Evolutionary conservation across 371 early-diverging fungal species (phyloP), one percentile per base, ranked within the genome.

Genomic region (Mucor mucedo): DNA sequence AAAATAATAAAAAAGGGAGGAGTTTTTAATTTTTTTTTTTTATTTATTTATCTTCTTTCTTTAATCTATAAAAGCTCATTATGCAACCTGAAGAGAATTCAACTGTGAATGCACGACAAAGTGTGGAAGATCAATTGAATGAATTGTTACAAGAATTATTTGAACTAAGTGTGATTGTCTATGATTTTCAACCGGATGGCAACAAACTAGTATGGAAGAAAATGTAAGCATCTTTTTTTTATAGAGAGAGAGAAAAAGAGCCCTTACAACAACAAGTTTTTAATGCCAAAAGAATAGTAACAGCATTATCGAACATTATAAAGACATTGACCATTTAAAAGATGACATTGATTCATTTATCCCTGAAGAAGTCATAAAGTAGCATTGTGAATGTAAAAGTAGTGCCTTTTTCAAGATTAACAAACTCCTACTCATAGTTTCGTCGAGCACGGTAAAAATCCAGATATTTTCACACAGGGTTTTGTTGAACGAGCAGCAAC

Each of bases 341-440:
- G 85, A 88, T 50, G 73, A 80, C 40, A 68, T 91, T 9, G 70
- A 81, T 39, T 79, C 77, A 55, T 78, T 78, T 70, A 76, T 91
- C 5, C 91, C 91, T 11, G 86, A 87, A 69, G 90, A 91, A 63
- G 90, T 90, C 10, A 78, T 91, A 56, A 84, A 84, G 86, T 85
- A 79, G 49, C 35, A 35, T 35, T 8, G 35, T 35, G 35, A 60
- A 53, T 38, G 14, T 50, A 21, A 21, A 21, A 21, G 21, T 21
- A 21, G 21, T 21, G 21, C 21, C 35, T 50, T 52, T 21, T 2
- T 35, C 29, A 8, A 4, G n/a, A 47, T 21, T 21, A 13, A 27
- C 55, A 28, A 32, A 10, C 8, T 3, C 8, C 14, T 9, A 5
- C 14, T 5, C 14, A 58, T 72, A 87, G 87, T 32, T 84, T 71